Conservation (phyloP, 1,139 yeast genomes). For the Candida labiduridarum region DNA sequence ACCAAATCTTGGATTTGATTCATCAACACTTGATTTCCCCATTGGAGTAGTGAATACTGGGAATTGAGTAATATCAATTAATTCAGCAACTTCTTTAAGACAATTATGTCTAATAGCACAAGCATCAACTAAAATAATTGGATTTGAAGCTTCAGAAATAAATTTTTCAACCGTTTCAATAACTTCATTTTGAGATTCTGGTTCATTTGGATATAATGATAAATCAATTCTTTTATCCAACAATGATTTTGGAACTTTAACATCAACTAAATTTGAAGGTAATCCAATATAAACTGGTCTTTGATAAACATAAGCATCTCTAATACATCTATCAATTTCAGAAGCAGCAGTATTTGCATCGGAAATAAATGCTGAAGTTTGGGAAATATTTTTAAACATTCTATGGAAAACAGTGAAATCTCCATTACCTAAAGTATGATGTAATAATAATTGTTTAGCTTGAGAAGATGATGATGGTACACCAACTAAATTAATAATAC, state of each 20-base stretch:
- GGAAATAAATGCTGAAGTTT: slow-evolving; percentile 63
- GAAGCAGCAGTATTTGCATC: slow-evolving; percentile 66
- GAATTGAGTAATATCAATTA: slow-evolving; percentile 73
- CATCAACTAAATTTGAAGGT: slow-evolving; percentile 80
- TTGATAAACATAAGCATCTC: slow-evolving; percentile 70
- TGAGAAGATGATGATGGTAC: slow-evolving; percentile 42
- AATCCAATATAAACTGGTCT: slow-evolving; percentile 84
- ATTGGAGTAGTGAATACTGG: slow-evolving; percentile 87
- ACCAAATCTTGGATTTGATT: slow-evolving; percentile 21
- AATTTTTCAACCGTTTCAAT: slow-evolving; percentile 56
- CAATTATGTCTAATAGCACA: slow-evolving; percentile 82
- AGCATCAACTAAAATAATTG: slow-evolving; percentile 81
- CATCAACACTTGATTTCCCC: slow-evolving; percentile 82
- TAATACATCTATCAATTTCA: slow-evolving; percentile 73
- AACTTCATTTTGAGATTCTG: slow-evolving; percentile 74
- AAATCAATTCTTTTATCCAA: slow-evolving; percentile 69
- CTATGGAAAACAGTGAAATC: slow-evolving; percentile 50
- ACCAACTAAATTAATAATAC: slow-evolving; percentile 43
- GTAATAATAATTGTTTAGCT: slow-evolving; percentile 41
- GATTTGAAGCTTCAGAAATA: slow-evolving; percentile 62
- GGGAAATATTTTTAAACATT: slow-evolving; percentile 65
- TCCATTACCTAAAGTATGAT: slow-evolving; percentile 50
- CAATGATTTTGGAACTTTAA: slow-evolving; percentile 55
- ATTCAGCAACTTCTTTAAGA: slow-evolving; percentile 58
- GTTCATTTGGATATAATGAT: slow-evolving; percentile 61